phyloP scores from a whole-genome alignment of 1,284 basidiomycete genomes.

The Fomes fomentarius region DNA sequence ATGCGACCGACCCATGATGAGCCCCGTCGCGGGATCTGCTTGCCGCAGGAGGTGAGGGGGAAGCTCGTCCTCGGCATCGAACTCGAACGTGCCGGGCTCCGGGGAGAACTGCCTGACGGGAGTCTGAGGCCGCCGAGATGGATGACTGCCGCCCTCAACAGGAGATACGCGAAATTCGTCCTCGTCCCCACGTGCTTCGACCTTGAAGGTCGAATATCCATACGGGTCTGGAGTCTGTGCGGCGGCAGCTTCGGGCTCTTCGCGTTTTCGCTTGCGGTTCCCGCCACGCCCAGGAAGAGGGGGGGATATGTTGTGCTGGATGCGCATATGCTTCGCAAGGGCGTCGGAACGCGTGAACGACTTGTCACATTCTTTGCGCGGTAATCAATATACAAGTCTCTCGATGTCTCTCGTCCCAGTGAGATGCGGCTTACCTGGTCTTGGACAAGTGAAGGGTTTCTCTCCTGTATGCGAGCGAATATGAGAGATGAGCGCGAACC shows the following conservation, averaged over 20 bases:
- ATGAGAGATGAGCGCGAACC: slow-evolving; percentile 87
- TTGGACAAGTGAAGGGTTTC: slow-evolving; percentile 86
- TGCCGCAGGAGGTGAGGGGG: slow-evolving; percentile 53
- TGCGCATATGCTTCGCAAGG: slow-evolving; percentile 87
- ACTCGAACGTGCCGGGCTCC: slow-evolving; percentile 25
- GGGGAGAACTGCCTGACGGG: slow-evolving; percentile 28
- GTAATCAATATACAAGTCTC: background rate
- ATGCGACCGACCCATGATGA: slow-evolving; percentile 62
- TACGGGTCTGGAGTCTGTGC: slow-evolving; percentile 22
- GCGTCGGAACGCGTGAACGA: slow-evolving; percentile 92
- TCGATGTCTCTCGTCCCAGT: background rate
- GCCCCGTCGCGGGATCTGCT: slow-evolving; percentile 55
- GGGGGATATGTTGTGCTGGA: slow-evolving; percentile 80
- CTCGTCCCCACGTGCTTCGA: slow-evolving; percentile 50
- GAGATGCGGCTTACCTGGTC: slow-evolving; percentile 60
- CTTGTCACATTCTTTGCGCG: slow-evolving; percentile 81
- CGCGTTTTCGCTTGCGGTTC: slow-evolving; percentile 61
- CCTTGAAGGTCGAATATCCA: slow-evolving; percentile 63
- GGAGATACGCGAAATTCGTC: slow-evolving; percentile 33
- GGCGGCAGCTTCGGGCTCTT: slow-evolving; percentile 33
- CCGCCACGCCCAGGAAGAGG: slow-evolving; percentile 73
- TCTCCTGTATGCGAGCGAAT: slow-evolving; percentile 91
- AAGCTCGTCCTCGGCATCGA: slow-evolving; percentile 39
- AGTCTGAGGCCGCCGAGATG: slow-evolving; percentile 11
- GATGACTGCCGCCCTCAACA: slow-evolving; percentile 24